phyloP scores from a whole-genome alignment of 2,329 filamentous ascomycete genomes.

The Trichoderma gracile region DNA sequence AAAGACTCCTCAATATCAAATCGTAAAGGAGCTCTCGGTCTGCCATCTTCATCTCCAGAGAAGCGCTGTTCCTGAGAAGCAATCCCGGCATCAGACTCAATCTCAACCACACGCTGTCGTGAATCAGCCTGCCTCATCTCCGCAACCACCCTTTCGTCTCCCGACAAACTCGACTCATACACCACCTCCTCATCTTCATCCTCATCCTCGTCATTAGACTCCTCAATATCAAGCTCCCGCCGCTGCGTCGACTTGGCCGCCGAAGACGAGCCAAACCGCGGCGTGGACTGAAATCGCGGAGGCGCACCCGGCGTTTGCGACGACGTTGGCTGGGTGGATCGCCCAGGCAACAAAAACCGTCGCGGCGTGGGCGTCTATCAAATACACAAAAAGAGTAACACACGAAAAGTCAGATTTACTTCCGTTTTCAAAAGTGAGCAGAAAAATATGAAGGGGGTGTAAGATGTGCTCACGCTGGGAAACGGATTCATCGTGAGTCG shows the following conservation, averaged over 20 bases:
- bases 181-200: slow-evolving; percentile 23
- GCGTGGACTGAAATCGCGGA: slow-evolving; percentile 42
- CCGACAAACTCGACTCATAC: slow-evolving; percentile 23
- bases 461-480: slow-evolving; percentile 21
- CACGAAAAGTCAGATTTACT: no score
- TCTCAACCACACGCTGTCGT: slow-evolving; percentile 35
- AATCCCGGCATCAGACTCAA: slow-evolving; percentile 33
- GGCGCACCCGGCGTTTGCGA: slow-evolving; percentile 38
- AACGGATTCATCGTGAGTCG: slow-evolving; percentile 22
- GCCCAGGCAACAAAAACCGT: slow-evolving; percentile 42
- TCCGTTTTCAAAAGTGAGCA: no score
- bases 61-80: slow-evolving; percentile 27
- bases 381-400: background rate
- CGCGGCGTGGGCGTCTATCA: slow-evolving; percentile 43
- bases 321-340: slow-evolving; percentile 35
- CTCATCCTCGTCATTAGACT: slow-evolving; percentile 35
- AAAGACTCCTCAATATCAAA: slow-evolving; percentile 16
- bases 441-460: no score
- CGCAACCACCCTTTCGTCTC: slow-evolving; percentile 12
- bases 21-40: background rate
- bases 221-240: slow-evolving; percentile 37
- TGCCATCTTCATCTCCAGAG: background rate
- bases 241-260: slow-evolving; percentile 35
- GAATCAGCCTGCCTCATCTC: slow-evolving; percentile 24
- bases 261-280: slow-evolving; percentile 42